phyloP scores from a whole-genome alignment of 2,329 filamentous ascomycete species.

The Ilyonectria robusta region DNA sequence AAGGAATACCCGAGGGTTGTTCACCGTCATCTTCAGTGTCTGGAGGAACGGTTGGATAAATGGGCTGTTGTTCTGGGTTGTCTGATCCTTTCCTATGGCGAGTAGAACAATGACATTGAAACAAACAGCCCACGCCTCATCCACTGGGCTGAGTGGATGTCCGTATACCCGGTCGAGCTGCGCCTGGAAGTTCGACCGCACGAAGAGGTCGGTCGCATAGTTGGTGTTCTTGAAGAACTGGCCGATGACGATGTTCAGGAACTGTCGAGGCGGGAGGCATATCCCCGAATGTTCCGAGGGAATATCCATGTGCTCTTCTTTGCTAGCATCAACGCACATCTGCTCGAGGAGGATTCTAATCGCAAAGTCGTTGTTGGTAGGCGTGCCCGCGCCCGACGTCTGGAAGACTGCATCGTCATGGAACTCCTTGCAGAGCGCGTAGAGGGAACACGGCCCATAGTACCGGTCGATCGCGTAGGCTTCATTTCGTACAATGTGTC shows the following conservation, averaged over 20 bases:
- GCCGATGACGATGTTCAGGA: slow-evolving; percentile 43
- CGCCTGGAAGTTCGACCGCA: slow-evolving; percentile 38
- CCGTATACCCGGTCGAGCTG: slow-evolving; percentile 46
- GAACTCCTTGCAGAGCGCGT: slow-evolving; percentile 45
- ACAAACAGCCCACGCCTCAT: slow-evolving; percentile 46
- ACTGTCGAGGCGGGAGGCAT: slow-evolving; percentile 44
- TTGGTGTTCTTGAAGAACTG: slow-evolving; percentile 45
- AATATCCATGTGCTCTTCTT: slow-evolving; percentile 42
- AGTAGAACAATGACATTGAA: slow-evolving; percentile 46
- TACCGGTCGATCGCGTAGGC: slow-evolving; percentile 42
- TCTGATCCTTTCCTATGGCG: slow-evolving; percentile 43
- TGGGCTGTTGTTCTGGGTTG: slow-evolving; percentile 40
- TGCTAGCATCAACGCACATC: slow-evolving; percentile 40
- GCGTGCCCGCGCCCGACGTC: background rate
- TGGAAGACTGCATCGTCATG: slow-evolving; percentile 38
- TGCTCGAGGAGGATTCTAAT: slow-evolving; percentile 37
- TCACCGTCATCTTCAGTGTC: slow-evolving; percentile 45
- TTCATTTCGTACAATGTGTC: slow-evolving; percentile 40
- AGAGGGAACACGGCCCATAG: slow-evolving; percentile 45
- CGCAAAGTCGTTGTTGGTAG: slow-evolving; percentile 13
- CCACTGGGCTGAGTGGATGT: slow-evolving; percentile 34
- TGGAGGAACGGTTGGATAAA: slow-evolving; percentile 46
- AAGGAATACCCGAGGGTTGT: slow-evolving; percentile 45
- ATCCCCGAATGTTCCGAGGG: slow-evolving; percentile 32
- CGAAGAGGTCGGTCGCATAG: slow-evolving; percentile 46